These are phyloP conservation scores for Rhodotorula toruloides DNA, from an alignment of 768 basidiomycete species.

Conservation along the genomic window DNA sequence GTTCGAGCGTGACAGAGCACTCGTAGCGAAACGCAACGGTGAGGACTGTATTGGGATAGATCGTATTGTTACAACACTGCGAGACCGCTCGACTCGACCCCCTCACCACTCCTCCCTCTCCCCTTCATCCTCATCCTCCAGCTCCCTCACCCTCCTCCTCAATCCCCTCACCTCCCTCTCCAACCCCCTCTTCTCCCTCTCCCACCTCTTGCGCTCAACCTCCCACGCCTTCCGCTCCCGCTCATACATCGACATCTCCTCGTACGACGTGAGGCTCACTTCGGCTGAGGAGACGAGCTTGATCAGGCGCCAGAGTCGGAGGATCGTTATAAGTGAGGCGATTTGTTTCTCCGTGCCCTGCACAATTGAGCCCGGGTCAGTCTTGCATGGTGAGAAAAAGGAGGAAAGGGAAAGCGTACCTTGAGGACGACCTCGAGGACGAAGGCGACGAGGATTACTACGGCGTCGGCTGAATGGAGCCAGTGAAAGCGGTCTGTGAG, in stretches of 20 bases:
- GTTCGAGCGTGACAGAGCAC: too few species aligned
- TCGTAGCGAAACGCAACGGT: too few species aligned
- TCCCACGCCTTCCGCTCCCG: background rate
- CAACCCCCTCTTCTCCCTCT: background rate
- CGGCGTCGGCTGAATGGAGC: slow-evolving; percentile 14
- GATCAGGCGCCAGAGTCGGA: slow-evolving; percentile 19
- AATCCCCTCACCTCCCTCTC: background rate
- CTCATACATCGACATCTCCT: background rate
- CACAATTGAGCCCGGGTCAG: background rate
- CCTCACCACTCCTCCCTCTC: too few species aligned
- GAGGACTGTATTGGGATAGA: too few species aligned
- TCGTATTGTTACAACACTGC: too few species aligned
- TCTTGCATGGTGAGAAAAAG: background rate
- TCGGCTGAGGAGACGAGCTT: slow-evolving; percentile 15
- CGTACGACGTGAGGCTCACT: background rate
- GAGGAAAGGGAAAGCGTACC: background rate
- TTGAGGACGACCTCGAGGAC: background rate
- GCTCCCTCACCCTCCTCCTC: background rate
- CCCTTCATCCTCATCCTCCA: background rate
- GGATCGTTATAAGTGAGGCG: slow-evolving; percentile 11
- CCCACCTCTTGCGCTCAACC: background rate
- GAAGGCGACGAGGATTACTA: slow-evolving; percentile 17
- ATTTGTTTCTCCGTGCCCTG: slow-evolving; percentile 3
- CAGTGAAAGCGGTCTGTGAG: background rate
- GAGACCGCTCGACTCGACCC: too few species aligned